Percentiles rank a stretch among this genome's conserved stretches.
phyloP scores from a whole-genome alignment of 768 basidiomycete species.

The Macrolepiota fuliginosa region DNA sequence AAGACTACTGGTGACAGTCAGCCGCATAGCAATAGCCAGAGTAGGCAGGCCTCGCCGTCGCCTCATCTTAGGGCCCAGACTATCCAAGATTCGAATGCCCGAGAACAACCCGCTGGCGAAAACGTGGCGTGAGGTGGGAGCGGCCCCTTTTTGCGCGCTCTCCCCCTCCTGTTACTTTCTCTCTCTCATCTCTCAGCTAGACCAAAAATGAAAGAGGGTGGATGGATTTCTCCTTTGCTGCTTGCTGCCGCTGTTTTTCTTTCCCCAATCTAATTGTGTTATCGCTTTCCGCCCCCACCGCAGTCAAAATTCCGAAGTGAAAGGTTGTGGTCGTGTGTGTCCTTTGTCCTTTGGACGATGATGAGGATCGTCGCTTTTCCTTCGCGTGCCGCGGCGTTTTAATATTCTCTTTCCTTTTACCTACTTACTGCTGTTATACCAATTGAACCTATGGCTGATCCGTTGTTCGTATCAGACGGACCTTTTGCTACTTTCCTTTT shows the following conservation, averaged over 20 bases:
- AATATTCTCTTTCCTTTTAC: neutral
- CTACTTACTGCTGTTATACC: neutral
- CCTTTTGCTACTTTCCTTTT: neutral
- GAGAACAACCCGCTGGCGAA: neutral
- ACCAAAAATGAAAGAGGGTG: neutral
- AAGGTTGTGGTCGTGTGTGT: neutral
- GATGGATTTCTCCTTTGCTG: neutral
- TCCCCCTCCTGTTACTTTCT: neutral
- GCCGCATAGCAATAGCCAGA: conserved; percentile 7
- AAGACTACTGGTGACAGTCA: conserved; percentile 3
- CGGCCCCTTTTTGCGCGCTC: neutral
- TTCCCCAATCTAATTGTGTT: neutral
- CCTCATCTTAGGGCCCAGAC: conserved; percentile 4
- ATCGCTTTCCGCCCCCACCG: neutral
- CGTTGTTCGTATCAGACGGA: conserved; percentile 14
- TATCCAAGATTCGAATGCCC: conserved; percentile 5
- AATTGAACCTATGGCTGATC: conserved; percentile 5
- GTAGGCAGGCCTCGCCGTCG: conserved; percentile 5
- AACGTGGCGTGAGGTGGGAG: neutral
- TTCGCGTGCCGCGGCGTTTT: neutral
- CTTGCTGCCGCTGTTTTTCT: neutral
- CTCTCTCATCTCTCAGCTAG: neutral
- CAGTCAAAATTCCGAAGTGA: neutral
- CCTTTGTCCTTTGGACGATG: neutral
- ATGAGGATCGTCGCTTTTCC: neutral